Base-by-base conservation (phyloP, 495 filamentous ascomycete genomes). In the Cryomyces minteri region DNA sequence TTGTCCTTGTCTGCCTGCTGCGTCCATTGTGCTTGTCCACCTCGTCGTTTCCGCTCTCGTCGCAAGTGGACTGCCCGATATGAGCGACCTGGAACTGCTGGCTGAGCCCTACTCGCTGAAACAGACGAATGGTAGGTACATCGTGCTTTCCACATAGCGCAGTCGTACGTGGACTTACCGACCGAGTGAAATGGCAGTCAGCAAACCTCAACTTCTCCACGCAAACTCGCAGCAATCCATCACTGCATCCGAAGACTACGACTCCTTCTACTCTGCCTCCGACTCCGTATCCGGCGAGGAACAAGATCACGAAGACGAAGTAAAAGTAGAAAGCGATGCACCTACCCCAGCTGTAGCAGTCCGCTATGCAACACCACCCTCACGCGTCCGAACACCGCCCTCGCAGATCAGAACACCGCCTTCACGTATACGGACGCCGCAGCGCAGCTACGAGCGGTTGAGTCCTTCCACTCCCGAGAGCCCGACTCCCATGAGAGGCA, bases 231-330 rank as follows among this genome's bases (percentile, higher is more conserved):
- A 67, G 48, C 77, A 77, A 51, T 80, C 74, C 39, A 60, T 75
- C 43, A 65, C 76, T 40, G 77, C 76, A 40, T 79, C 77, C 37
- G 75, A 80, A 62, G 73, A 80, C 60, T 80, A 79, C 58, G 77
- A 74, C 54, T 78, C 74, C 14, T 65, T 77, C 54, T 71, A 74
- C 54, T 78, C 74, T n/a, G 65, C 77, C 53, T 71, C 70, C 30
- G 72, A 72, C 36, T 59, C 61, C 47, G 54, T 62, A 34, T 67
- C 68, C 36, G 55, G 49, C 39, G 66, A 64, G 49, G 61, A 56
- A 50, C 68, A 68, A 39, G 73, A 75, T 40, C 57, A 58, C 18
- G 18, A 25, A 25, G 1, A 25, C 18, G 18, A 25, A 25, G 18
- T 25, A 2, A 25, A 48, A 57, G 54, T 37, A 37, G 40, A 46